Base-by-base conservation (phyloP, 116 monocot genomes). In the Zostera marina region DNA sequence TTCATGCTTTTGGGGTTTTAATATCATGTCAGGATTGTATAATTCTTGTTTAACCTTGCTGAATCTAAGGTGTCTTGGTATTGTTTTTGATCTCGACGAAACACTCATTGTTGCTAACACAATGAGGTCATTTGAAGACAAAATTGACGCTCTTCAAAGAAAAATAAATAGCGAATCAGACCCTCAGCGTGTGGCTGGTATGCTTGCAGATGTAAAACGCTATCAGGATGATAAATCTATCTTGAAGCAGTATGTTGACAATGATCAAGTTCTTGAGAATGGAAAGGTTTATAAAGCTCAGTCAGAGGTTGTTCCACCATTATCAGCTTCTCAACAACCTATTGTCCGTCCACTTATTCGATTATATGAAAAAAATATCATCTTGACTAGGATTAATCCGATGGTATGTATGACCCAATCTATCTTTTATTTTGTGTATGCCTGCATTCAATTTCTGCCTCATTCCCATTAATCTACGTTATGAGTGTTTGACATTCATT, bases 21-120 rank as follows among this genome's bases (percentile, higher is more conserved):
- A 32, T 61, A 56, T 71, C 56, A 53, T 73, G 42, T 47, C 43
- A 40, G 75, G 91, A 46, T 55, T 91, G 66, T 99, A 99, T 62
- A 73, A 59, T 77, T 91, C 86, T 53, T 91, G 86, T 53, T 74
- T 87, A 25, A 56, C 72, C 22, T 79, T 99, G 91, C 44, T 99
- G 69, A 99, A 99, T 65, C 65, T 91, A 40, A 74, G 98, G 66
- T 91, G 98, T 68, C 77, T 99, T 21, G 98, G 91, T n/a, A 99
- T 99, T 59, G 98, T 99, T 62, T 99, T 99, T 77, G 98, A 99
- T 74, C 86, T 99, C 47, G 91, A 99, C 58, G 98, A 99, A 70
- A 99, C 98, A 39, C 81, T 99, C 21, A 75, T 99, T 68, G 91
- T 99, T 62, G 98, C 98, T 53, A 99, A 99, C 42, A 99, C 91